A percentile compares a stretch with the other conserved stretches of the same genome.
phyloP scores from a whole-genome alignment of 2,329 filamentous ascomycete genomes.

The Paramyrothecium roridum region DNA sequence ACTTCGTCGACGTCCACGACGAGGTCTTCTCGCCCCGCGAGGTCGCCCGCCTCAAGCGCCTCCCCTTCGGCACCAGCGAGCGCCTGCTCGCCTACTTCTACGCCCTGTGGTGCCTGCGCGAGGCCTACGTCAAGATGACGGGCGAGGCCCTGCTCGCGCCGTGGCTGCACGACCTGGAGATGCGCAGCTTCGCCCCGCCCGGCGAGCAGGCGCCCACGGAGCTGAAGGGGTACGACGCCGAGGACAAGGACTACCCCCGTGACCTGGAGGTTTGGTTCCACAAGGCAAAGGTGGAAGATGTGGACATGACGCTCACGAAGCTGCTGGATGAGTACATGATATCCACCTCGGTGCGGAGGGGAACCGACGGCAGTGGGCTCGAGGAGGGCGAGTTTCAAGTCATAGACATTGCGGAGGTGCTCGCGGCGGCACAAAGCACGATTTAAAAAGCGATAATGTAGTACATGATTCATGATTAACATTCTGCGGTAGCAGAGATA shows the following conservation, averaged over 20 bases:
- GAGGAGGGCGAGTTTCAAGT: constrained; percentile 37
- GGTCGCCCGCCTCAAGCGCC: constrained; percentile 55
- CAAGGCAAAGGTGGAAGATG: constrained; percentile 26
- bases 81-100: constrained; percentile 69
- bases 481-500: too few relatives aligned
- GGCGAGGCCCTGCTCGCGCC: constrained; percentile 72
- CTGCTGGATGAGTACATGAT: constrained; percentile 53
- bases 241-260: background rate
- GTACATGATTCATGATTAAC: too few relatives aligned
- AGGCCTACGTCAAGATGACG: constrained; percentile 81
- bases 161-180: constrained; percentile 71
- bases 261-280: constrained; percentile 26
- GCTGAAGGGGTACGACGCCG: background rate
- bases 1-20: constrained; percentile 68
- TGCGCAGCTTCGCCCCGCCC: constrained; percentile 60
- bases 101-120: constrained; percentile 74
- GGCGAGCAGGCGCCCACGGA: constrained; percentile 14
- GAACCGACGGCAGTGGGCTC: constrained; percentile 34
- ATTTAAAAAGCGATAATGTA: background rate
- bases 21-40: constrained; percentile 67
- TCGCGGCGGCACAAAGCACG: constrained; percentile 37
- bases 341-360: constrained; percentile 46
- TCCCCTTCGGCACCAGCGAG: constrained; percentile 36
- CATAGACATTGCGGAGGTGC: constrained; percentile 41
- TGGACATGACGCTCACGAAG: constrained; percentile 29